Evolutionary conservation across 805 yeast species (phyloP).

Genomic region (Nakazawaea ambrosiae): DNA sequence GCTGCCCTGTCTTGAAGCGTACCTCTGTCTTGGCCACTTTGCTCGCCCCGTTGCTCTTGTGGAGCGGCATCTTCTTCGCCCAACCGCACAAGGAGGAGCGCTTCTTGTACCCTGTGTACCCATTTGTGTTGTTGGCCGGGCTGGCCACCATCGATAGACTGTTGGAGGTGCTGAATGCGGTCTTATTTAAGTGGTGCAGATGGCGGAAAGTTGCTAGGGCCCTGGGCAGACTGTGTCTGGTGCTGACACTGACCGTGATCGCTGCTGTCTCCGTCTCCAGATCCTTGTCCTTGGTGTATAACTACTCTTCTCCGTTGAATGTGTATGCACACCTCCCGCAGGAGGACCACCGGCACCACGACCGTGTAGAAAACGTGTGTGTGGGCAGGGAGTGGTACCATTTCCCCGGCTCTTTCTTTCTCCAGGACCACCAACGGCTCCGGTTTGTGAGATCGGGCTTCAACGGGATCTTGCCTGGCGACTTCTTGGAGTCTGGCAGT

Average conservation of each 20-base stretch:
- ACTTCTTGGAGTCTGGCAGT: slow-evolving; percentile 45
- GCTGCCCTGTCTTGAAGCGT: not conserved
- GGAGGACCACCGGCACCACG: not conserved
- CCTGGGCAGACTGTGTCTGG: not conserved
- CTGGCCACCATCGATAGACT: slow-evolving; percentile 34
- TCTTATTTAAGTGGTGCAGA: not conserved
- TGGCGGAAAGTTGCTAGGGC: not conserved
- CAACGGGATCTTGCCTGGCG: slow-evolving; percentile 84
- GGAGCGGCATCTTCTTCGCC: slow-evolving; percentile 58
- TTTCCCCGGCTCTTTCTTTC: slow-evolving; percentile 80
- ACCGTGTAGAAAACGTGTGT: slow-evolving; percentile 47
- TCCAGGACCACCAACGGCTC: slow-evolving; percentile 57
- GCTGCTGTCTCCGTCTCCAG: slow-evolving; percentile 38
- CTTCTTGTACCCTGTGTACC: slow-evolving; percentile 80
- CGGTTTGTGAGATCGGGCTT: slow-evolving; percentile 72
- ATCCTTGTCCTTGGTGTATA: slow-evolving; percentile 50
- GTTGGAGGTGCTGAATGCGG: slow-evolving; percentile 10
- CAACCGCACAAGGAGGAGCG: slow-evolving; percentile 96
- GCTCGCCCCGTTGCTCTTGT: slow-evolving; percentile 49
- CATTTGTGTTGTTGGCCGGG: slow-evolving; percentile 57
- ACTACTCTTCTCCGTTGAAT: slow-evolving; percentile 68
- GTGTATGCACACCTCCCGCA: slow-evolving; percentile 41
- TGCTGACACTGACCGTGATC: slow-evolving; percentile 11
- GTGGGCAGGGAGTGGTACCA: slow-evolving; percentile 96
- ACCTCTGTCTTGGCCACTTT: slow-evolving; percentile 18